phyloP scores from a whole-genome alignment of 257 asterid species.

The Anisodus tanguticus region DNA sequence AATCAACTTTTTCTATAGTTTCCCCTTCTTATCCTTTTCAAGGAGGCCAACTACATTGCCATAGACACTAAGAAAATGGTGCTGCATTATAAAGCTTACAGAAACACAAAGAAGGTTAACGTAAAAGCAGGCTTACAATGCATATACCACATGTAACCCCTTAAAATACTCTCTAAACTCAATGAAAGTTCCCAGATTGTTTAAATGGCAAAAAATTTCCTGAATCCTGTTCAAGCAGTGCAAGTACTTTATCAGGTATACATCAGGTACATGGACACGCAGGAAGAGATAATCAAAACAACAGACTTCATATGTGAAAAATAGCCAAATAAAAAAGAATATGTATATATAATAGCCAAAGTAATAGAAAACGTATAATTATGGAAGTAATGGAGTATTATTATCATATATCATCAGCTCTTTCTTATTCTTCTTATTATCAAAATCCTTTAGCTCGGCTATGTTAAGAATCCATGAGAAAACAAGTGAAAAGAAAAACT shows the following conservation, averaged over 20 bases:
- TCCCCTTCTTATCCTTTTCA: slow-evolving; percentile 12
- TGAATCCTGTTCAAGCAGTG: background rate
- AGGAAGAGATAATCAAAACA: slow-evolving; percentile 1
- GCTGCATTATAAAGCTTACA: slow-evolving; percentile 21
- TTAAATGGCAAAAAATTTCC: background rate
- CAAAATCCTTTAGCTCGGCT: background rate
- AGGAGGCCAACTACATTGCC: background rate
- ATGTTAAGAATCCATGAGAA: background rate
- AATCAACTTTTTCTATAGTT: background rate
- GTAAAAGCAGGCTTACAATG: background rate
- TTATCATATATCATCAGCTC: background rate
- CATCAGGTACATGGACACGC: background rate
- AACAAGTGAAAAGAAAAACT: slow-evolving; percentile 4
- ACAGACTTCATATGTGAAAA: slow-evolving; percentile 23
- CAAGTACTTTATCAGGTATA: slow-evolving; percentile 18
- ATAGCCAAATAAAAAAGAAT: slow-evolving; percentile 1
- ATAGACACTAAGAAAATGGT: background rate
- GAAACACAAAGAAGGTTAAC: background rate
- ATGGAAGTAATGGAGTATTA: background rate
- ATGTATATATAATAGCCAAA: background rate
- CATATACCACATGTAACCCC: background rate
- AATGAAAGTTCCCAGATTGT: background rate
- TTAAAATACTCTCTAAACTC: background rate
- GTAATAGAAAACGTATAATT: background rate
- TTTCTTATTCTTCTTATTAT: background rate